Conservation (phyloP, 192 early-diverging fungal genomes). For the Chytriomyces sp. region DNA sequence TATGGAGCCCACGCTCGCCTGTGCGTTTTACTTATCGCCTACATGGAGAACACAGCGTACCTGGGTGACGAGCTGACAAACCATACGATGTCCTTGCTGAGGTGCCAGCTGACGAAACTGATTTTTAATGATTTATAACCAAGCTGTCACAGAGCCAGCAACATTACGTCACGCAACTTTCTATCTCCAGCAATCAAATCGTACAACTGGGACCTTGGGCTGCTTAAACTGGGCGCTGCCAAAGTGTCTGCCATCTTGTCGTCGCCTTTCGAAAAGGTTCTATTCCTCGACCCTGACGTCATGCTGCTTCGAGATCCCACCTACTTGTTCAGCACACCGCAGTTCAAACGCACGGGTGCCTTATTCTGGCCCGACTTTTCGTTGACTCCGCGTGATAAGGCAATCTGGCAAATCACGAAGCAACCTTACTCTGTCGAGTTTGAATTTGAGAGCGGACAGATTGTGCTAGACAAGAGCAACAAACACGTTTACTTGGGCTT, state of each 20-base stretch:
- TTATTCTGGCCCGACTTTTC: constrained; percentile 51
- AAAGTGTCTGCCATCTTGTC: constrained; percentile 23
- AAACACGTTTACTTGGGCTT: constrained; percentile 8
- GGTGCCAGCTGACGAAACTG: too few species aligned
- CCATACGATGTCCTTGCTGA: too few species aligned
- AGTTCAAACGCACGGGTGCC: constrained; percentile 45
- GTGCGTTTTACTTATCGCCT: too few species aligned
- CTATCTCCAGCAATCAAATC: too few species aligned
- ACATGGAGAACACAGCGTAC: too few species aligned
- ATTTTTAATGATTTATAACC: too few species aligned
- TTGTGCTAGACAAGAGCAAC: constrained; percentile 24
- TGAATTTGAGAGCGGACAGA: constrained; percentile 27
- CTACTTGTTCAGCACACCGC: constrained; percentile 44
- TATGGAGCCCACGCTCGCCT: too few species aligned
- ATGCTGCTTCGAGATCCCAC: constrained; percentile 41
- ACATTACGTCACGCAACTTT: too few species aligned
- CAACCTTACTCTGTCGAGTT: constrained; percentile 18
- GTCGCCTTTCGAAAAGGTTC: constrained; percentile 44
- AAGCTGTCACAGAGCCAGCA: too few species aligned
- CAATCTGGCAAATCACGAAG: constrained; percentile 21
- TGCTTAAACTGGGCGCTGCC: not conserved
- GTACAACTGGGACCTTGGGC: too few species aligned
- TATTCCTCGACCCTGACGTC: constrained; percentile 58
- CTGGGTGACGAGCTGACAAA: too few species aligned
- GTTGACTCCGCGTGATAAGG: not conserved